Evolutionary conservation across 176 grass and related monocot species (phyloP).

Genomic region (Oryza rufipogon): DNA sequence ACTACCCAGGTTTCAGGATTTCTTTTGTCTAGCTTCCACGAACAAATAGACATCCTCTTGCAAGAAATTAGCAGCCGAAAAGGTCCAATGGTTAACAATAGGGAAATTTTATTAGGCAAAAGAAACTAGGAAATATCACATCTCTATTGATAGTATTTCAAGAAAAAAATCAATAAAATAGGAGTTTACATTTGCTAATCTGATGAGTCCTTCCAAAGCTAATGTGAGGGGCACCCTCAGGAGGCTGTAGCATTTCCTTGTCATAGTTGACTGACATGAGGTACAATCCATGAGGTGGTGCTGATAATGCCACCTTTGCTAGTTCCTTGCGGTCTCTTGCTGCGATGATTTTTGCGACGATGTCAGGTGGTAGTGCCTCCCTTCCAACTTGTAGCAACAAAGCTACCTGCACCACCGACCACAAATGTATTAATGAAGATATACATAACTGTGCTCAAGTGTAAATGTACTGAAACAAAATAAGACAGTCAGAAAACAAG

Average conservation of each 20-base stretch:
- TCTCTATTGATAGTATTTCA: not conserved
- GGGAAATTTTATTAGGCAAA: slow-evolving; percentile 17
- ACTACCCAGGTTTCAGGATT: slow-evolving; percentile 38
- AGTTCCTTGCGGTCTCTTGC: slow-evolving; percentile 76
- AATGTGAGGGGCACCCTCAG: slow-evolving; percentile 61
- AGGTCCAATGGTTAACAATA: not conserved
- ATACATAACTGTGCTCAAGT: slow-evolving; percentile 1
- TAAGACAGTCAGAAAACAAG: not conserved
- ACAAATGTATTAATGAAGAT: slow-evolving; percentile 14
- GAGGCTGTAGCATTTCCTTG: slow-evolving; percentile 68
- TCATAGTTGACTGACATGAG: slow-evolving; percentile 90
- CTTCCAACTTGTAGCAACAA: slow-evolving; percentile 89
- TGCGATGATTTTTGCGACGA: slow-evolving; percentile 67
- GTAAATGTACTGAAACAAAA: not conserved
- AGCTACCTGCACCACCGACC: slow-evolving; percentile 59
- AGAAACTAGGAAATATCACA: slow-evolving; percentile 15
- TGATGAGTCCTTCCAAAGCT: slow-evolving; percentile 77
- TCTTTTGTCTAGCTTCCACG: not conserved
- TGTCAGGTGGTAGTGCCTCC: slow-evolving; percentile 70
- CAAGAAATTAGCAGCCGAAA: slow-evolving; percentile 7
- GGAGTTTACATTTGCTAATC: slow-evolving; percentile 85
- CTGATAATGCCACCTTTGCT: slow-evolving; percentile 72
- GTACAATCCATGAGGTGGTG: slow-evolving; percentile 82
- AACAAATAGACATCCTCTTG: not conserved
- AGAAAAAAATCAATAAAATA: slow-evolving; percentile 69